Conservation (phyloP, 768 basidiomycete species). For the Candolleomyces aberdarensis region DNA sequence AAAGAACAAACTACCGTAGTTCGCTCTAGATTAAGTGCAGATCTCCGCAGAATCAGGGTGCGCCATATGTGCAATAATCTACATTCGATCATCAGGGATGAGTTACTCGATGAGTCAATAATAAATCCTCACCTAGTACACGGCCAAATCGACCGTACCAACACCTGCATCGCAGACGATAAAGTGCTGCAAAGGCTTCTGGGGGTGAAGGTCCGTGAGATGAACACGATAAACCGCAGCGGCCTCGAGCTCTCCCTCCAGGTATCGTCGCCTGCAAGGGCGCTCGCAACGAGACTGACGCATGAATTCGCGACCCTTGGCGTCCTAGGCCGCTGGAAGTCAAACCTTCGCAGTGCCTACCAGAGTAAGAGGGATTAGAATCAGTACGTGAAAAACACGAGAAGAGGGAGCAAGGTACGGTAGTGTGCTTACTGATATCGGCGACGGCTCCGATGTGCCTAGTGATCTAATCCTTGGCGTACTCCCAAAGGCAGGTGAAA, state of each 20-base stretch:
- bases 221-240: constrained; percentile 88
- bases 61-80: constrained; percentile 76
- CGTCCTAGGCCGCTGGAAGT: constrained; percentile 90
- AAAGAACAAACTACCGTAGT: too few species aligned
- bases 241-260: constrained; percentile 57
- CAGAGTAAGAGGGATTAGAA: not conserved
- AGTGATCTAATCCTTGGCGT: constrained; percentile 25
- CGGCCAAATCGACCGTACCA: too few species aligned
- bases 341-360: constrained; percentile 80
- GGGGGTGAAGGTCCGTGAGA: constrained; percentile 73
- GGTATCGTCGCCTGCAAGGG: constrained; percentile 18
- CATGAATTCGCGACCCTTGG: constrained; percentile 82
- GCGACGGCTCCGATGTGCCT: constrained; percentile 48
- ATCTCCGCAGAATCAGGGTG: constrained; percentile 43
- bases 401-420: too few species aligned
- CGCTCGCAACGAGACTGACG: constrained; percentile 72
- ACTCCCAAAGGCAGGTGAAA: too few species aligned
- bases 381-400: not conserved
- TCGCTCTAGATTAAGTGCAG: too few species aligned
- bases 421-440: constrained; percentile 61
- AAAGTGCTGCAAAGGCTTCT: constrained; percentile 80
- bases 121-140: too few species aligned
- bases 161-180: constrained; percentile 81
- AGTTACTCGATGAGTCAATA: too few species aligned
- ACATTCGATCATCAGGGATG: not conserved